Evolutionary conservation across 176 grass and related monocot genomes (phyloP), one percentile per base, ranked within the genome.

Genomic region (Oryza glumipatula): DNA sequence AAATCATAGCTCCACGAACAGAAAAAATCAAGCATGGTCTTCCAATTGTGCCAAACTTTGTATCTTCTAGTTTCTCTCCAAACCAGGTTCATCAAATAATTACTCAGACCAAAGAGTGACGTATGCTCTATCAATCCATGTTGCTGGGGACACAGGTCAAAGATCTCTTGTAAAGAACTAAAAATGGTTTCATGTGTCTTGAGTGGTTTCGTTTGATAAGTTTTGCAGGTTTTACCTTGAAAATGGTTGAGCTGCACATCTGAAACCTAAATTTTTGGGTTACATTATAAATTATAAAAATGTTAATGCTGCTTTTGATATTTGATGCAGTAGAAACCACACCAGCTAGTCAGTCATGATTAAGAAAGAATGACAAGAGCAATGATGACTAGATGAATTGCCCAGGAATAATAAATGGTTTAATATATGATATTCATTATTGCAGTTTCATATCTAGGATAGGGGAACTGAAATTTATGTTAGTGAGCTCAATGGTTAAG

Each of bases 11-110:
- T 5, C 12, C 17, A 6, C 33, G 36, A 72, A 46, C 35, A 43
- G 36, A 60, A 60, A 39, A 8, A 82, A 32, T 6, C 11, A 68
- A 54, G 46, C 8, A 52, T 4, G 7, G 26, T 83, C 9, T 75
- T 46, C 72, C 10, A 56, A 48, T 69, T 69, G 70, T 54, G 73
- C 46, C 65, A 81, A 16, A 41, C 14, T 81, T 23, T 70, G 23
- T 70, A 19, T 47, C 70, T 26, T 70, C 23, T n/a, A 15, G n/a
- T 24, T 1, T 66, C n/a, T 30, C 28, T 78, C 77, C 44, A 78
- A 72, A 15, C 39, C 41, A 78, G 65, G 43, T 11, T 39, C 1
- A 0, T 72, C 67, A 84, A 0, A 6, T 30, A 65, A 51, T 39
- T 38, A 8, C 46, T 67, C 64, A 9, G 56, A 58, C 54, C 0